A percentile compares a stretch with the other conserved stretches of the same genome.
Evolutionary conservation across 2,329 filamentous ascomycete species (phyloP).

Genomic region (Botrytis porri): DNA sequence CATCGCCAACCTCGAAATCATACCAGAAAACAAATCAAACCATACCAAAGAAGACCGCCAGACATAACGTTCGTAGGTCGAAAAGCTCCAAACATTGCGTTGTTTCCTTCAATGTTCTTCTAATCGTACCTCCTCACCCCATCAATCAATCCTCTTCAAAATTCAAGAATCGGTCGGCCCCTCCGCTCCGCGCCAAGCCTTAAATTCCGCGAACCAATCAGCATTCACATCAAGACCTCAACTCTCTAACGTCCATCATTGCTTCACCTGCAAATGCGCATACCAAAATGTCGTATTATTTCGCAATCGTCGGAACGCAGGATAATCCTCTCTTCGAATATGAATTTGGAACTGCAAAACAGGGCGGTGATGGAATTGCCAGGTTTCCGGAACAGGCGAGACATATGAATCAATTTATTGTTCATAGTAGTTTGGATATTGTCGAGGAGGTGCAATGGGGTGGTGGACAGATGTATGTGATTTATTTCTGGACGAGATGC

Average conservation of each 20-base stretch:
- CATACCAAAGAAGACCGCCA: constrained; percentile 78
- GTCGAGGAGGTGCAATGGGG: constrained; percentile 97
- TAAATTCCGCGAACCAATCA: constrained; percentile 30
- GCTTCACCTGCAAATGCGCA: neutral
- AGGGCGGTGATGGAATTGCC: constrained; percentile 87
- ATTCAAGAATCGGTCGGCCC: constrained; percentile 25
- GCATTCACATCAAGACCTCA: constrained; percentile 21
- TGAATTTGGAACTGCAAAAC: constrained; percentile 95
- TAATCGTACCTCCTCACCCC: neutral
- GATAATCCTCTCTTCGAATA: constrained; percentile 96
- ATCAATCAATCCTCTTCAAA: constrained; percentile 18
- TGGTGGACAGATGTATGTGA: constrained; percentile 72
- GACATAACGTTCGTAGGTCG: constrained; percentile 73
- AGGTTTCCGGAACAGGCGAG: constrained; percentile 85
- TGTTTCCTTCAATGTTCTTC: constrained; percentile 38
- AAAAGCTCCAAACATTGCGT: constrained; percentile 76
- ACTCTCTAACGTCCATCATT: constrained; percentile 17
- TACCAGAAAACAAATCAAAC: constrained; percentile 2
- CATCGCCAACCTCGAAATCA: neutral
- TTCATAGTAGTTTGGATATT: constrained; percentile 90
- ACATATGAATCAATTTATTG: constrained; percentile 96
- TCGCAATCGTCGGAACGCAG: constrained; percentile 90
- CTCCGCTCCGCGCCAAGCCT: constrained; percentile 30
- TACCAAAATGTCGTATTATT: constrained; percentile 89
- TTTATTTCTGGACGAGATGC: constrained; percentile 11